These are phyloP conservation scores for Termitomyces heimii DNA, from an alignment of 768 basidiomycete genomes.

Conservation along the genomic window DNA sequence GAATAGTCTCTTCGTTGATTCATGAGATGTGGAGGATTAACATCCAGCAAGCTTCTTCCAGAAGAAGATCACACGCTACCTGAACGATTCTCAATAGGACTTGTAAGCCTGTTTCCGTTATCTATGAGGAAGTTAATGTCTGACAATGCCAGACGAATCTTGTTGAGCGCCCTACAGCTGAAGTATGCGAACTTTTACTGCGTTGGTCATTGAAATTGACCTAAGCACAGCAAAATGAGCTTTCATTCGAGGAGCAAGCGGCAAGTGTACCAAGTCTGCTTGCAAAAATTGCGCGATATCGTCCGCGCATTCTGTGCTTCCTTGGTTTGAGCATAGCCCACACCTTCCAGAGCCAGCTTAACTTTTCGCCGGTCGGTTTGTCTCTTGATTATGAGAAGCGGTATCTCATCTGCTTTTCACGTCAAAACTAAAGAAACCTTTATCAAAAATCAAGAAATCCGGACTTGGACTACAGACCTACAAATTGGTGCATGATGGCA, in stretches of 20 bases:
- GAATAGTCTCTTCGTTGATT: background rate
- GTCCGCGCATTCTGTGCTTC: slow-evolving; percentile 70
- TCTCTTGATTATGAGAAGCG: background rate
- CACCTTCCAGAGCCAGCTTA: slow-evolving; percentile 23
- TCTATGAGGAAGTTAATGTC: background rate
- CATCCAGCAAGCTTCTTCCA: slow-evolving; percentile 42
- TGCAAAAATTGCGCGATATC: slow-evolving; percentile 46
- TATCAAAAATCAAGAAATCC: slow-evolving; percentile 2
- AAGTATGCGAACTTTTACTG: slow-evolving; percentile 18
- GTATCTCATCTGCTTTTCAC: background rate
- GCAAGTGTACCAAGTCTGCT: slow-evolving; percentile 54
- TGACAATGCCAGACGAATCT: slow-evolving; percentile 58
- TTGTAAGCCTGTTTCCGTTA: slow-evolving; percentile 40
- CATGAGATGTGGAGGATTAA: slow-evolving; percentile 42
- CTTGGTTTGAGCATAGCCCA: slow-evolving; percentile 65
- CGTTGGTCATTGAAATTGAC: background rate
- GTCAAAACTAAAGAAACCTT: slow-evolving; percentile 3
- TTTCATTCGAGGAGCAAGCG: slow-evolving; percentile 45
- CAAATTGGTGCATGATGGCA: slow-evolving; percentile 37
- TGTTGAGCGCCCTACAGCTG: slow-evolving; percentile 60
- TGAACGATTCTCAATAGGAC: slow-evolving; percentile 50
- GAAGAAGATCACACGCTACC: slow-evolving; percentile 59
- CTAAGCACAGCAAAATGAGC: slow-evolving; percentile 42
- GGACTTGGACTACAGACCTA: slow-evolving; percentile 40
- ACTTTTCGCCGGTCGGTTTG: slow-evolving; percentile 8